phyloP scores from a whole-genome alignment of 2,329 filamentous ascomycete genomes.

The Arthrobotrys sinensis region DNA sequence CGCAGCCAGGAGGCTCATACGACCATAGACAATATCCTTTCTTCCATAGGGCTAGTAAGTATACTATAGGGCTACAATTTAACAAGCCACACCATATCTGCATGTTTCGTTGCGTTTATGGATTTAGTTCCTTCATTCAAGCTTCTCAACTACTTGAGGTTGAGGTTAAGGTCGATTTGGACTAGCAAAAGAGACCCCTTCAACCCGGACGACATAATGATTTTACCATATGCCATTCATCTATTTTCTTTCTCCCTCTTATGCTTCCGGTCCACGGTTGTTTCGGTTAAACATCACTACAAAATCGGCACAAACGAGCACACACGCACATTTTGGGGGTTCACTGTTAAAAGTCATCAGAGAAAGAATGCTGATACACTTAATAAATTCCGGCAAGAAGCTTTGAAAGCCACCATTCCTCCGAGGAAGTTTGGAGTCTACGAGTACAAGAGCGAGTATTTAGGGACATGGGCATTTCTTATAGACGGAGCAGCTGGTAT shows the following conservation, averaged over 20 bases:
- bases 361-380: background rate
- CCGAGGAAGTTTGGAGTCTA: background rate
- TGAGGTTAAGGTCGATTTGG: no score
- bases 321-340: background rate
- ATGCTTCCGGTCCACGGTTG: background rate
- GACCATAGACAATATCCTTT: no score
- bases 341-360: background rate
- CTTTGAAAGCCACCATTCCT: background rate
- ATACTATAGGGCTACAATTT: no score
- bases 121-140: no score
- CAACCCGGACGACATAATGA: background rate
- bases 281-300: background rate
- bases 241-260: constrained; percentile 1
- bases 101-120: no score
- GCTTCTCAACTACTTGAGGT: no score
- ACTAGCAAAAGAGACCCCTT: background rate
- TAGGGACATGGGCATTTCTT: constrained; percentile 3
- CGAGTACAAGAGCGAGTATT: background rate
- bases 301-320: constrained; percentile 10
- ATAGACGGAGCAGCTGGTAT: background rate
- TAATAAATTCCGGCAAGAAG: background rate
- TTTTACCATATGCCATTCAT: background rate
- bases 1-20: no score
- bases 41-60: no score
- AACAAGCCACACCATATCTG: no score